Conservation (phyloP, 2,329 filamentous ascomycete species). For the Alternaria brassicicola region DNA sequence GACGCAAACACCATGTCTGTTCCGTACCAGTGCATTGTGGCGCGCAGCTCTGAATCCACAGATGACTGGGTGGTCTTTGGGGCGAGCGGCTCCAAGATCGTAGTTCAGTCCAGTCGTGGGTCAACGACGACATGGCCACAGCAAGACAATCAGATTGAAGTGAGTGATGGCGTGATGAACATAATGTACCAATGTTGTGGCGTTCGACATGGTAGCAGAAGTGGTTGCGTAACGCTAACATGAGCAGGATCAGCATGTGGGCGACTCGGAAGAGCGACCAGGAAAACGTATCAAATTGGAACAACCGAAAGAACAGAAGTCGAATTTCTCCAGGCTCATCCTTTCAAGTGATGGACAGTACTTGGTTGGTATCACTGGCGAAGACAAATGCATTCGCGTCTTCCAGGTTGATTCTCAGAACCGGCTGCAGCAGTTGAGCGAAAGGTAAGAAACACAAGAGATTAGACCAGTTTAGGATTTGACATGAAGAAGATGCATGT, state of each 20-base stretch:
- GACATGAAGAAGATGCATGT: constrained; percentile 70
- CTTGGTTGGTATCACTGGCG: constrained; percentile 79
- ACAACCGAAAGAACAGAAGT: constrained; percentile 46
- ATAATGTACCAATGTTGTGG: neutral
- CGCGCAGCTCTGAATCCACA: constrained; percentile 22
- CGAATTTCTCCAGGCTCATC: constrained; percentile 72
- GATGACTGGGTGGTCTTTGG: constrained; percentile 66
- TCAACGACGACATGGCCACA: constrained; percentile 38
- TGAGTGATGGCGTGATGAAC: constrained; percentile 24
- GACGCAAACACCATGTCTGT: constrained; percentile 32
- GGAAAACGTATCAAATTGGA: constrained; percentile 53
- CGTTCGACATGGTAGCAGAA: neutral
- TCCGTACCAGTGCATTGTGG: constrained; percentile 52
- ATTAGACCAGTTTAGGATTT: neutral
- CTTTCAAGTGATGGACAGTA: constrained; percentile 69
- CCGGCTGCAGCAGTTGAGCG: constrained; percentile 69
- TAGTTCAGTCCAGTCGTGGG: constrained; percentile 52
- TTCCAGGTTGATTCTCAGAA: constrained; percentile 71
- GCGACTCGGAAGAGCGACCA: constrained; percentile 44
- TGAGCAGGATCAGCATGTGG: constrained; percentile 23
- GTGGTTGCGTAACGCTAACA: constrained; percentile 17
- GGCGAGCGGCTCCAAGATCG: constrained; percentile 73
- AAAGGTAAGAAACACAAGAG: constrained; percentile 62
- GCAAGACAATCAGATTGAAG: constrained; percentile 25
- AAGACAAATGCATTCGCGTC: constrained; percentile 89